A percentile compares a stretch with the other conserved stretches of the same genome.
These are phyloP conservation scores for Botrytis aclada DNA, from an alignment of 2,329 filamentous ascomycete species.

Conservation along the genomic window DNA sequence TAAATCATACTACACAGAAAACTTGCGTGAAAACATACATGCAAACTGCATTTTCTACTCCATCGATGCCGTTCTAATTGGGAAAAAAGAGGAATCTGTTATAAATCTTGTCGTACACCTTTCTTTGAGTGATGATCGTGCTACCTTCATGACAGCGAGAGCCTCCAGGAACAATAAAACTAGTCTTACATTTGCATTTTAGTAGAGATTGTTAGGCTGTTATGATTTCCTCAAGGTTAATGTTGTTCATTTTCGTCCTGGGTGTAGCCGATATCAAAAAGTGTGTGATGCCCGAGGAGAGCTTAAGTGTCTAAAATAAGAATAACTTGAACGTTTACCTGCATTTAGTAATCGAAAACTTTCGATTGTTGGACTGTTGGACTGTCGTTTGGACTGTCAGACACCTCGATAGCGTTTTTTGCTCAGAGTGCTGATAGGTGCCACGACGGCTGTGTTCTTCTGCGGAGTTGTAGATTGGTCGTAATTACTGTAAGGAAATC, in stretches of 20 bases:
- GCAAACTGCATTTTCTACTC: background rate
- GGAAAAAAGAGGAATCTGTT: background rate
- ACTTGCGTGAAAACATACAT: background rate
- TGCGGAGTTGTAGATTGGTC: background rate
- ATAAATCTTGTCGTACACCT: background rate
- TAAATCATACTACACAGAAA: background rate
- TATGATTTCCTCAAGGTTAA: background rate
- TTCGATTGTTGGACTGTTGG: too few species aligned
- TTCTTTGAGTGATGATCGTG: background rate
- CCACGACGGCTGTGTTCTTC: background rate
- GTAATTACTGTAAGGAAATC: fast-evolving
- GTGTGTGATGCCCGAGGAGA: too few species aligned
- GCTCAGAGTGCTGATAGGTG: background rate
- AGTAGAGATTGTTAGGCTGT: background rate
- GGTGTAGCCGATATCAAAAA: background rate
- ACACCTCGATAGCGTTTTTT: background rate
- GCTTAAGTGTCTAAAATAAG: fast-evolving
- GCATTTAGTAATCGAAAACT: too few species aligned
- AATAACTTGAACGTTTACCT: too few species aligned
- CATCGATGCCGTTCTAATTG: background rate
- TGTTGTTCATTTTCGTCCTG: background rate
- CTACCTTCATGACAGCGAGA: background rate
- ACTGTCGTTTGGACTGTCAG: too few species aligned
- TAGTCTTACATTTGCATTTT: background rate
- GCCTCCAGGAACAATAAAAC: background rate